Conservation (phyloP, 1,284 basidiomycete species). For the Boletellus dicymbophilus region DNA sequence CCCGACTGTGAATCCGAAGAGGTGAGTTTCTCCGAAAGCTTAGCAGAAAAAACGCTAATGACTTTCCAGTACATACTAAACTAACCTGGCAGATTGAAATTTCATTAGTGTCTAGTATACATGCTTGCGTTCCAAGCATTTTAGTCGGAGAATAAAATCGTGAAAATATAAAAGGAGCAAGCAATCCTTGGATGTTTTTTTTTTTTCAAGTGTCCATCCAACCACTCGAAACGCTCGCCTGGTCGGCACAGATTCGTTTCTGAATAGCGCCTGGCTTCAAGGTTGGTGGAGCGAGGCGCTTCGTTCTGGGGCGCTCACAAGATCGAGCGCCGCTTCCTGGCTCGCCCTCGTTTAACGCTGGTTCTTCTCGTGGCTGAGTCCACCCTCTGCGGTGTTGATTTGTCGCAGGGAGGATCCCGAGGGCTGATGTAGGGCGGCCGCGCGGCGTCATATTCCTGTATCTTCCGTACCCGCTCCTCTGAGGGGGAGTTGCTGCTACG, state of each 20-base stretch:
- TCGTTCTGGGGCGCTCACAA: constrained; percentile 62
- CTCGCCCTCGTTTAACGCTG: constrained; percentile 32
- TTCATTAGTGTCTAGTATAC: too few relatives aligned
- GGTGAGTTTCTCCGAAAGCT: too few relatives aligned
- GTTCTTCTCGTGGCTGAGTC: constrained; percentile 35
- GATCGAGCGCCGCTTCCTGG: constrained; percentile 47
- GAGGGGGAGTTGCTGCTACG: constrained; percentile 59
- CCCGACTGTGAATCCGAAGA: too few relatives aligned
- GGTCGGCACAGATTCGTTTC: constrained; percentile 23
- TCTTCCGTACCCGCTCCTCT: constrained; percentile 57
- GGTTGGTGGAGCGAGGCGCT: constrained; percentile 76
- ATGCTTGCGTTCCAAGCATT: too few relatives aligned
- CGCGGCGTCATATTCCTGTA: constrained; percentile 77
- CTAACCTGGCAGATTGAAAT: too few relatives aligned
- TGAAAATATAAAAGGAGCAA: too few relatives aligned
- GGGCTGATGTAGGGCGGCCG: constrained; percentile 41
- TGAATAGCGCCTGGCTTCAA: constrained; percentile 51
- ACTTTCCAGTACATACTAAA: too few relatives aligned
- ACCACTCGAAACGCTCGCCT: constrained; percentile 45
- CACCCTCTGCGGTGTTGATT: constrained; percentile 53
- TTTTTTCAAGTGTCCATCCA: constrained; percentile 45
- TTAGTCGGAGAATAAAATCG: constrained; percentile 26
- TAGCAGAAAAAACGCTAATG: too few relatives aligned
- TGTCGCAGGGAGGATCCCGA: constrained; percentile 35
- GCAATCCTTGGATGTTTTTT: too few relatives aligned